Percentiles rank a stretch among this genome's conserved stretches.
Conservation (phyloP, 73 alveolate species). For the Stentor roeselii region DNA sequence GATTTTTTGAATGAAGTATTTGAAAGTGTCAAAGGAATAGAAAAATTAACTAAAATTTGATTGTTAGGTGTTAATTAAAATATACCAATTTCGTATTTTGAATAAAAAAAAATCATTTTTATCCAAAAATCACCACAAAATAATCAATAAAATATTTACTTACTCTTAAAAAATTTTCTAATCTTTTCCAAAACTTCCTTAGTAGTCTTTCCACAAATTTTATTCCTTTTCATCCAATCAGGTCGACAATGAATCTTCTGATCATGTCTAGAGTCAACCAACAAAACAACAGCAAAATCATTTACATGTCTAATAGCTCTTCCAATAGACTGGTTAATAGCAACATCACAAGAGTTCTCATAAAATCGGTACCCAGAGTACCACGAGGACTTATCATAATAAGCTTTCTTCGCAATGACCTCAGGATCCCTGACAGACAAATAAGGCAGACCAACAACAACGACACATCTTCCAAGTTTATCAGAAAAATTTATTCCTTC, state of each 20-base stretch:
- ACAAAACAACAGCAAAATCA: conserved; percentile 75
- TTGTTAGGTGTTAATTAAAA: no score
- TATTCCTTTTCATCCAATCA: background rate
- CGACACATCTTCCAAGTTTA: conserved; percentile 69
- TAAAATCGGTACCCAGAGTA: conserved; percentile 52
- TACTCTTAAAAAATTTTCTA: no score
- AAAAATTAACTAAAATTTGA: no score
- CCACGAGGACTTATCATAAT: background rate
- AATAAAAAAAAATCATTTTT: no score
- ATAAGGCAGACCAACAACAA: conserved; percentile 83
- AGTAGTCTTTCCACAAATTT: no score
- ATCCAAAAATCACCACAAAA: no score
- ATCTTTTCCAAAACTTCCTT: no score
- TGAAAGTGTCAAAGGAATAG: no score
- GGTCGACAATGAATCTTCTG: background rate
- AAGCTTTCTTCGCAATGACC: background rate
- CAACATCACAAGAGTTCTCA: conserved; percentile 50
- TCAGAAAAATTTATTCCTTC: conserved; percentile 65
- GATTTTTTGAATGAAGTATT: no score
- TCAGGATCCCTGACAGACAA: conserved; percentile 37
- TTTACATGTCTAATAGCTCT: conserved; percentile 81
- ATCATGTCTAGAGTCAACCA: conserved; percentile 61
- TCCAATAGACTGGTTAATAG: conserved; percentile 76
- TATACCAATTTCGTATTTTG: no score
- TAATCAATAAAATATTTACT: no score